These are phyloP conservation scores for Dictyostelium intermedium DNA, from an alignment of 78 protist genomes.

Conservation along the genomic window DNA sequence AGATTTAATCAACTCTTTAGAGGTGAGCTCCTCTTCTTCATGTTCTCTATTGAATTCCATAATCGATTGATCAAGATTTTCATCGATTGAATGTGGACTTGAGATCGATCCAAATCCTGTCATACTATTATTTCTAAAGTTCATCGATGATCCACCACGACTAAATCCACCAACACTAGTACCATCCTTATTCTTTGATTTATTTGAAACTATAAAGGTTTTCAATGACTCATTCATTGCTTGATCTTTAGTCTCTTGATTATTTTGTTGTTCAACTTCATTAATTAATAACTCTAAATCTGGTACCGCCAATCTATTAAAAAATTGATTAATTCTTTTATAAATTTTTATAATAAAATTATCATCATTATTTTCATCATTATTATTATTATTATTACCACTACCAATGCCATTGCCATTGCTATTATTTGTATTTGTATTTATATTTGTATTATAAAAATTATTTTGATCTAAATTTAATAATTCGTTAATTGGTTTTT, in stretches of 20 bases:
- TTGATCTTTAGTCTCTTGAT: background rate
- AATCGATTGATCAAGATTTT: background rate
- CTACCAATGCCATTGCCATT: no score
- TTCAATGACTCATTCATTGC: constrained; percentile 53
- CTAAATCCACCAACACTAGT: background rate
- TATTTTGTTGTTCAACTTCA: constrained; percentile 3
- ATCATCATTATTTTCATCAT: background rate
- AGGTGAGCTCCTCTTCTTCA: constrained; percentile 34
- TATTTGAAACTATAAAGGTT: constrained; percentile 26
- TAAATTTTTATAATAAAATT: background rate
- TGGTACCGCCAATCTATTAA: constrained; percentile 37
- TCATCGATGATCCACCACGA: background rate
- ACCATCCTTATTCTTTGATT: constrained; percentile 16
- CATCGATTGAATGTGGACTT: background rate
- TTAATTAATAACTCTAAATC: constrained; percentile 44
- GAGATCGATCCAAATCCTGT: background rate
- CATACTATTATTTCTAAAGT: background rate
- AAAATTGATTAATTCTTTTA: background rate
- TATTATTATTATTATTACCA: background rate
- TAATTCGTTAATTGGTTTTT: background rate
- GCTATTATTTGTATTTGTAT: background rate
- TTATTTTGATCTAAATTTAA: background rate
- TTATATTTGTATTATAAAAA: background rate
- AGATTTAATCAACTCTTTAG: constrained; percentile 40
- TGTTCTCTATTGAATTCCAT: constrained; percentile 25